phyloP scores from a whole-genome alignment of 2,329 filamentous ascomycete genomes.

The Sporothrix protearum region DNA sequence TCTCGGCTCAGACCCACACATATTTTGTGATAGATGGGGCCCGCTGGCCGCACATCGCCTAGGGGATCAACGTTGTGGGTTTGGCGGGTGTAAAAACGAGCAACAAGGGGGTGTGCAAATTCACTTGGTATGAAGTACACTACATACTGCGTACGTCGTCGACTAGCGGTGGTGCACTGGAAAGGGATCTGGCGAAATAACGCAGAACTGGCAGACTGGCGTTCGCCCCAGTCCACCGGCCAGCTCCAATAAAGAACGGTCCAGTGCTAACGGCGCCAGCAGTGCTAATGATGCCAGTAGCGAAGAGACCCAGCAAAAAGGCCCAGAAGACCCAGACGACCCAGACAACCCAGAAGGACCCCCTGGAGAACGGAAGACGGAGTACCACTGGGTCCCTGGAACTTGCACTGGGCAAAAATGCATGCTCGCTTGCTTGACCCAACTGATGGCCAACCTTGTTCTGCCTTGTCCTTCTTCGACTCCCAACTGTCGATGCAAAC shows the following conservation, averaged over 20 bases:
- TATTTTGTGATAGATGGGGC: conserved; percentile 54
- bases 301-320: neutral
- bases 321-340: neutral
- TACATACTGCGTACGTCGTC: too few species aligned
- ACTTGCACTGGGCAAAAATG: neutral
- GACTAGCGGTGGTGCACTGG: conserved; percentile 9
- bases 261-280: conserved; percentile 5
- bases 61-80: conserved; percentile 45
- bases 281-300: neutral
- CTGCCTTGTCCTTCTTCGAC: conserved; percentile 37
- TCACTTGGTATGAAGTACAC: too few species aligned
- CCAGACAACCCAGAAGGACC: neutral
- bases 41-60: conserved; percentile 40
- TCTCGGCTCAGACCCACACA: conserved; percentile 45
- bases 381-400: conserved; percentile 5
- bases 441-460: neutral
- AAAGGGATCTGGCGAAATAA: conserved; percentile 26
- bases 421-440: conserved; percentile 4
- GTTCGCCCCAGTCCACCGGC: conserved; percentile 7
- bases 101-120: neutral
- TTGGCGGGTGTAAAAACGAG: neutral
- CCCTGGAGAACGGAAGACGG: neutral
- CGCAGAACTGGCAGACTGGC: conserved; percentile 13
- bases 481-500: conserved; percentile 43
- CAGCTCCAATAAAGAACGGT: conserved; percentile 8